A percentile compares a stretch with the other conserved stretches of the same genome.
Evolutionary conservation across 257 asterid genomes (phyloP).

Genomic region (Solanum megistacrolobum): DNA sequence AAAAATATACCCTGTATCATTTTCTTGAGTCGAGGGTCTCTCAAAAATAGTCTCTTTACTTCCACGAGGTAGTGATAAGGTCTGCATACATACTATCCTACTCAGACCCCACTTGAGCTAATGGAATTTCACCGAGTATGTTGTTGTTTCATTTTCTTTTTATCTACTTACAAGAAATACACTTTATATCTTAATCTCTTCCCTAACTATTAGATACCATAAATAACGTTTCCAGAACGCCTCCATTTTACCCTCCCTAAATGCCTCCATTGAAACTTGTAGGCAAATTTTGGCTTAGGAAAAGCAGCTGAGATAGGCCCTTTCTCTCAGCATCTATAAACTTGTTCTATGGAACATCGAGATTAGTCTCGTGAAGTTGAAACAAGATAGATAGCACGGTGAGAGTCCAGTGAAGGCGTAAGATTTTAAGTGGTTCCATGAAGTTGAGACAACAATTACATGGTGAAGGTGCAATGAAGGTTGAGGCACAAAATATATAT

Average conservation of each 20-base stretch:
- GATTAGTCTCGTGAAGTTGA: slow-evolving; percentile 65
- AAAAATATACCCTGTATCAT: not conserved
- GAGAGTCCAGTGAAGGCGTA: slow-evolving; percentile 21
- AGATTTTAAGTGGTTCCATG: not conserved
- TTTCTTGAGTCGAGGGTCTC: not conserved
- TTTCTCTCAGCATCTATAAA: slow-evolving; percentile 18
- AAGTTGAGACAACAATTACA: not conserved
- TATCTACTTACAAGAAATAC: too few species aligned
- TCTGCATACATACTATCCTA: not conserved
- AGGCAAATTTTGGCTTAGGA: too few species aligned
- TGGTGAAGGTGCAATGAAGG: not conserved
- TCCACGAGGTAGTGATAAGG: not conserved
- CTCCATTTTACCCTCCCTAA: too few species aligned
- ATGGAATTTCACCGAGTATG: too few species aligned
- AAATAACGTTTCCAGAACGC: too few species aligned
- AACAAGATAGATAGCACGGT: slow-evolving; percentile 61
- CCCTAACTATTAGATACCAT: too few species aligned
- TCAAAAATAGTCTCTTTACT: not conserved
- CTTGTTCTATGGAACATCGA: slow-evolving; percentile 71
- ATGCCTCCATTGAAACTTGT: too few species aligned
- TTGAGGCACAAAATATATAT: too few species aligned
- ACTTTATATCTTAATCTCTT: too few species aligned
- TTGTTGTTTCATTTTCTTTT: too few species aligned
- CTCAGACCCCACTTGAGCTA: not conserved
- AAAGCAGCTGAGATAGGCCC: too few species aligned